These are phyloP conservation scores for Arabidopsis thaliana DNA, from an alignment of 345 rosid genomes.

Conservation along the genomic window TAIR10.1 NC_003070.9:21721001-21721500, in stretches of 20 bases:
- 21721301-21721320: constrained; percentile 33
- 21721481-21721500: constrained; percentile 20
- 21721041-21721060: too few species aligned
- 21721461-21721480: constrained; percentile 62
- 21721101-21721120: background rate
- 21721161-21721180: background rate
- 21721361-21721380: background rate
- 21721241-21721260: constrained; percentile 16
- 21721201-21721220: background rate
- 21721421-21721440: constrained; percentile 65
- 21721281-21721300: constrained; percentile 27
- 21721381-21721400: constrained; percentile 23
- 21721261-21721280: constrained; percentile 19
- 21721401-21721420: constrained; percentile 63
- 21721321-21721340: constrained; percentile 40
- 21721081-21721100: too few species aligned
- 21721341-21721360: constrained; percentile 30
- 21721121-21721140: background rate
- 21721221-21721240: background rate
- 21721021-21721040: too few species aligned
- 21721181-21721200: constrained; percentile 9
- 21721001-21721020: too few species aligned
- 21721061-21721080: too few species aligned
- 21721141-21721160: background rate
- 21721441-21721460: constrained; percentile 88